Conservation (phyloP, 257 asterid species). For the Solanum chiquidenum region DNA sequence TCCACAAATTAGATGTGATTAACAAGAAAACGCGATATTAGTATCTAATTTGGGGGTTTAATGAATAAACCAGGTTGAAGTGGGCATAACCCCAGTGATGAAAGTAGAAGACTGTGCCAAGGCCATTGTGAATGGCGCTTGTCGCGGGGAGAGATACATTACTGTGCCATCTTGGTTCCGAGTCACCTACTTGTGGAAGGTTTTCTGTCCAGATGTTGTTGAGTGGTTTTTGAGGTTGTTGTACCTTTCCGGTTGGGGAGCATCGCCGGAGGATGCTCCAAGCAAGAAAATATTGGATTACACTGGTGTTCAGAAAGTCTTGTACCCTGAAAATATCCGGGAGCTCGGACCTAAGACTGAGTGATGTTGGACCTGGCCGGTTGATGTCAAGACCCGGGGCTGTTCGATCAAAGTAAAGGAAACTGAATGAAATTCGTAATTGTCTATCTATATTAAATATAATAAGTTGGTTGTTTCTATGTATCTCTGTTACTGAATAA, state of each 20-base stretch:
- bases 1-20: neutral
- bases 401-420: neutral
- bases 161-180: conserved; percentile 50
- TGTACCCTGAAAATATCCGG: conserved; percentile 32
- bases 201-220: conserved; percentile 41
- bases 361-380: neutral
- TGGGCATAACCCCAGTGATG: conserved; percentile 17
- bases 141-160: conserved; percentile 45
- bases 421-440: neutral
- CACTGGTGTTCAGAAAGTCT: conserved; percentile 22
- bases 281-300: conserved; percentile 35
- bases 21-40: neutral
- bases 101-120: conserved; percentile 36
- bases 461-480: neutral
- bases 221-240: conserved; percentile 34
- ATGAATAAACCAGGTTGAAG: neutral
- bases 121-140: conserved; percentile 35
- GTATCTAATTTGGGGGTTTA: neutral
- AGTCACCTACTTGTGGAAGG: conserved; percentile 33
- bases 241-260: conserved; percentile 19
- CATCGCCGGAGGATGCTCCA: conserved; percentile 10
- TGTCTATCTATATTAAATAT: neutral
- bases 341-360: neutral
- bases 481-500: neutral
- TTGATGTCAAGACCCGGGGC: neutral